Base-by-base conservation (phyloP, 495 filamentous ascomycete species). In the Corynascus novoguineensis region DNA sequence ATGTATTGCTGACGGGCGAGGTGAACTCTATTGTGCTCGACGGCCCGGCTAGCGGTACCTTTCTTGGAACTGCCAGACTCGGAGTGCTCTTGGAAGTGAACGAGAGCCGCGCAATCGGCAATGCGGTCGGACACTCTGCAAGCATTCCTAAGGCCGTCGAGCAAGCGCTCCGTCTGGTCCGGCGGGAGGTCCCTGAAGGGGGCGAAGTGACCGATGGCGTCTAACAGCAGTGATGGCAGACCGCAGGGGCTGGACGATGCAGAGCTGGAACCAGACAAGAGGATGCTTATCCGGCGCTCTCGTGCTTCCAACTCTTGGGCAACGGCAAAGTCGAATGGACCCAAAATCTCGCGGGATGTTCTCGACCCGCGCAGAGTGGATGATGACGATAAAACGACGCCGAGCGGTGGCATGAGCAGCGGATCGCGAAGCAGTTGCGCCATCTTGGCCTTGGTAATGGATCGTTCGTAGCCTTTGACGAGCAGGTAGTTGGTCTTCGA, bases 401-500 rank as follows among this genome's bases (percentile, higher is more conserved):
- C 50, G 37, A 41, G 37, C 5, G 50, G 50, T 19, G 50, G 35
- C n/a, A 2, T 42, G 25, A 53, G 27, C 37, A 42, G 29, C 1
- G 50, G 35, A 19, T 53, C 50, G 24, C 17, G 37, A 22, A 28
- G 35, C 25, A 42, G 19, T 15, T 29, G 29, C 15, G 37, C 24
- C 29, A 53, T 31, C 50, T 53, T 53, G 50, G 50, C 35, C 37
- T 41, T 53, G 1, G 42, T 37, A 22, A 53, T 53, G 50, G 50
- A 53, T 17, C 37, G 50, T 31, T 53, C 50, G 25, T 42, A 10
- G 25, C 35, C 37, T 17, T 17, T 29, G 1, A 42, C 15, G n/a
- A 53, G 50, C 35, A 31, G 50, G 15, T 53, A 42, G 50, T 42
- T 53, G 35, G 50, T 22, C 31, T 31, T 53, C n/a, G 50, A 53